These are phyloP conservation scores for Sugiyamaella grinbergsii DNA, from an alignment of 1,139 yeast species.

Conservation along the genomic window DNA sequence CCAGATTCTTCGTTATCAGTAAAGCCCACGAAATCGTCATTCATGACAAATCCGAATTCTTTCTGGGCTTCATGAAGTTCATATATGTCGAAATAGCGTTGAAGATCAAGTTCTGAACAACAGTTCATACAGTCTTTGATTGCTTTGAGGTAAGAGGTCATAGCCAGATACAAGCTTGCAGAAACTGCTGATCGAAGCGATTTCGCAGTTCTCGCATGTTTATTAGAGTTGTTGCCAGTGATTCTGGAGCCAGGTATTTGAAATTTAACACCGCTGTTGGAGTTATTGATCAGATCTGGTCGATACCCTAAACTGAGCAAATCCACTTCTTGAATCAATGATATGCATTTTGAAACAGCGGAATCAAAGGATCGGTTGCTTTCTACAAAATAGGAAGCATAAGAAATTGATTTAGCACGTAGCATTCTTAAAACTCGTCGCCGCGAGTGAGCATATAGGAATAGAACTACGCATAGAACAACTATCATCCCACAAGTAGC, in stretches of 20 bases:
- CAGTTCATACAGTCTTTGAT: constrained; percentile 37
- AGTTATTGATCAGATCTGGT: constrained; percentile 31
- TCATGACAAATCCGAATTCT: constrained; percentile 29
- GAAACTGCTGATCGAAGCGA: constrained; percentile 39
- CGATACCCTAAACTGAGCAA: constrained; percentile 41
- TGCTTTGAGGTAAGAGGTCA: constrained; percentile 35
- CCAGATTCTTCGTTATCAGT: constrained; percentile 10
- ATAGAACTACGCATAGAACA: constrained; percentile 36
- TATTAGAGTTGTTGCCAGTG: constrained; percentile 20
- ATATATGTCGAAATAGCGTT: constrained; percentile 49
- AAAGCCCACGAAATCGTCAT: constrained; percentile 30
- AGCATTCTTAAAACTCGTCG: constrained; percentile 41
- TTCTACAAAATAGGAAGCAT: constrained; percentile 38
- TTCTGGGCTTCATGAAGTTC: constrained; percentile 33
- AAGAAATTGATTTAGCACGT: constrained; percentile 40
- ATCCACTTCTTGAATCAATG: constrained; percentile 45
- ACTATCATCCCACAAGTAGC: constrained; percentile 30
- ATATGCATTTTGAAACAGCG: constrained; percentile 39
- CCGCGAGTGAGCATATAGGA: constrained; percentile 41
- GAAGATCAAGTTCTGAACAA: constrained; percentile 43
- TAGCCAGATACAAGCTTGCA: constrained; percentile 37
- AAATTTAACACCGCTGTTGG: constrained; percentile 8
- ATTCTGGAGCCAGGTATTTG: constrained; percentile 26
- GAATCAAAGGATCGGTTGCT: constrained; percentile 40
- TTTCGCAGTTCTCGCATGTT: constrained; percentile 32